Evolutionary conservation across 2,329 filamentous ascomycete genomes (phyloP).

Genomic region (Basipetospora chlamydospora): DNA sequence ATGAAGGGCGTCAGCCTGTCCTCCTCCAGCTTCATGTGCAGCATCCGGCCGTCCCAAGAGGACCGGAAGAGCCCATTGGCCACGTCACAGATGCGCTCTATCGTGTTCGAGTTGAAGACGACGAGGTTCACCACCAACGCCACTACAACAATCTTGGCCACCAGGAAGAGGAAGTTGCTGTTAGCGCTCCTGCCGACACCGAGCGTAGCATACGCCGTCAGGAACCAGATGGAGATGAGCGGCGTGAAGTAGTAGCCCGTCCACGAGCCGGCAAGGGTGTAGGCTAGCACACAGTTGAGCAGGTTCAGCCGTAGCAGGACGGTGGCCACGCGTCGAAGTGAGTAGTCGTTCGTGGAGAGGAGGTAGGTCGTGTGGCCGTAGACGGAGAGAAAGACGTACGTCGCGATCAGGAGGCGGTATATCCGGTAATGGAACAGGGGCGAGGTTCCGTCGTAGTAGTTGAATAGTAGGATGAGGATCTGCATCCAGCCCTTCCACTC

Average conservation of each 20-base stretch:
- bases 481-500: slow-evolving; percentile 58
- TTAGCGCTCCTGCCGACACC: slow-evolving; percentile 26
- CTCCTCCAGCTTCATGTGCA: slow-evolving; percentile 33
- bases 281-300: slow-evolving; percentile 35
- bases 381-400: slow-evolving; percentile 47
- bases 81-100: slow-evolving; percentile 14
- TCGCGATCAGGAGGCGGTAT: slow-evolving; percentile 36
- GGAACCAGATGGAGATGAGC: slow-evolving; percentile 47
- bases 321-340: slow-evolving; percentile 31
- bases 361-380: slow-evolving; percentile 49
- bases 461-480: slow-evolving; percentile 34
- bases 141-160: slow-evolving; percentile 32
- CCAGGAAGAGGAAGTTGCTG: slow-evolving; percentile 22
- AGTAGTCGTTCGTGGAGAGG: slow-evolving; percentile 40
- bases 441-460: slow-evolving; percentile 36
- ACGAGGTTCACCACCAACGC: slow-evolving; percentile 21
- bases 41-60: slow-evolving; percentile 30
- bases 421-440: slow-evolving; percentile 37
- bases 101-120: slow-evolving; percentile 16
- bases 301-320: slow-evolving; percentile 44
- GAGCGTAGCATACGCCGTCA: slow-evolving; percentile 39
- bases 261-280: slow-evolving; percentile 39
- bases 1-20: slow-evolving; percentile 42
- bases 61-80: slow-evolving; percentile 29
- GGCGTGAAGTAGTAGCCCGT: slow-evolving; percentile 42